Evolutionary conservation across 495 filamentous ascomycete genomes (phyloP).

Genomic region (Xylaria intraflava): DNA sequence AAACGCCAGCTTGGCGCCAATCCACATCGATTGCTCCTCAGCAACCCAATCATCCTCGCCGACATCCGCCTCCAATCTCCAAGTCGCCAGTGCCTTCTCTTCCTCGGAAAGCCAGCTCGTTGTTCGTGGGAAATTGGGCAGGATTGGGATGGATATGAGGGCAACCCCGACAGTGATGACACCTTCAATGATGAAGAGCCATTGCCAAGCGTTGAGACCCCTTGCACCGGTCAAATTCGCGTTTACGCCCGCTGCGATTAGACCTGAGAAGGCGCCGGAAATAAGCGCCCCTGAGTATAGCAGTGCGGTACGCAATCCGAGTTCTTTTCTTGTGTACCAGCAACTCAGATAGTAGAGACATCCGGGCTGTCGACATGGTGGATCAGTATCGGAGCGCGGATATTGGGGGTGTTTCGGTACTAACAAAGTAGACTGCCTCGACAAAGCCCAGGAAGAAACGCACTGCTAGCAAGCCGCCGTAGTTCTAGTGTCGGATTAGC

Average conservation of each 20-base stretch:
- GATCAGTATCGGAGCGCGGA: not conserved
- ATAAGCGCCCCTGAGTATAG: constrained; percentile 58
- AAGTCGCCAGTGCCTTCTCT: constrained; percentile 60
- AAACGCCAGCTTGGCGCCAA: constrained; percentile 66
- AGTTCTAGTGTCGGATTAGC: constrained; percentile 32
- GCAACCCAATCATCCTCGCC: constrained; percentile 69
- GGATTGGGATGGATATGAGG: constrained; percentile 48
- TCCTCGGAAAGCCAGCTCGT: constrained; percentile 66
- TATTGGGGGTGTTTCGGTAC: not conserved
- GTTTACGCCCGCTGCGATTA: constrained; percentile 54
- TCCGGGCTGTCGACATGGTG: constrained; percentile 32
- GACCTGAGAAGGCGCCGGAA: constrained; percentile 57
- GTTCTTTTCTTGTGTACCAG: constrained; percentile 55
- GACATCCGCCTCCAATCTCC: constrained; percentile 70
- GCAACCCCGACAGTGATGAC: constrained; percentile 44
- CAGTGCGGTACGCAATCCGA: constrained; percentile 51
- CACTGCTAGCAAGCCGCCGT: constrained; percentile 54
- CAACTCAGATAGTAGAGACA: constrained; percentile 51
- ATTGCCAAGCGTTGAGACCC: constrained; percentile 47
- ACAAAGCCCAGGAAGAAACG: constrained; percentile 68
- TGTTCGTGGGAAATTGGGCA: constrained; percentile 77
- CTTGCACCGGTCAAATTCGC: constrained; percentile 42
- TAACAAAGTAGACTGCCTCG: constrained; percentile 44
- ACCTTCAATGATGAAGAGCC: constrained; percentile 79
- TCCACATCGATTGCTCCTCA: constrained; percentile 54